phyloP scores from a whole-genome alignment of 306 rosid genomes.

The Cicer judaicum region DNA sequence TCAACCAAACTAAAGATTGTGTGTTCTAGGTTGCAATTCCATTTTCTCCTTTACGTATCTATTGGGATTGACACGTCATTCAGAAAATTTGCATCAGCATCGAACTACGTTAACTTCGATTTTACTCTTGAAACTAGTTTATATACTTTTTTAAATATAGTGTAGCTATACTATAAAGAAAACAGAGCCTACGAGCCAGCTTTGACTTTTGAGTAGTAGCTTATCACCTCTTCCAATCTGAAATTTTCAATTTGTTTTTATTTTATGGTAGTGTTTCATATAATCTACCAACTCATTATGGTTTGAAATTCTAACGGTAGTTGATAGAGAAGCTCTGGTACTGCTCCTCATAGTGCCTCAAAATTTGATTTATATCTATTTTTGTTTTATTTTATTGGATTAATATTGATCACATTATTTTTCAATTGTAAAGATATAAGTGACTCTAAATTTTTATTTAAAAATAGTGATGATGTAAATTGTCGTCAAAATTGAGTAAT shows the following conservation, averaged over 20 bases:
- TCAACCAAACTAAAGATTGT: background rate
- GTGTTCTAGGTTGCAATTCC: background rate
- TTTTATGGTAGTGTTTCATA: no score
- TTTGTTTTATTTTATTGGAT: no score
- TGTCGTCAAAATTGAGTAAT: no score
- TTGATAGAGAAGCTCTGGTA: no score
- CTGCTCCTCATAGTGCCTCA: no score
- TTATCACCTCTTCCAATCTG: slow-evolving; percentile 18
- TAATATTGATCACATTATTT: no score
- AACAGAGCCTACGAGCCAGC: background rate
- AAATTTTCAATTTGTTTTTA: slow-evolving; percentile 8
- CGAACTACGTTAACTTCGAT: slow-evolving; percentile 12
- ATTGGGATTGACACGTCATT: slow-evolving; percentile 35
- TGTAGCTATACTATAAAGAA: background rate
- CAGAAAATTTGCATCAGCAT: slow-evolving; percentile 12
- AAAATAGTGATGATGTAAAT: no score
- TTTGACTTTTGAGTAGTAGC: slow-evolving; percentile 46
- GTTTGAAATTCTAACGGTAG: no score
- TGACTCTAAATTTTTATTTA: no score
- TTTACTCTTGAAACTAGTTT: background rate
- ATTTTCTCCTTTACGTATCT: background rate
- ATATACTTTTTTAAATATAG: background rate
- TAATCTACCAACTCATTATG: no score
- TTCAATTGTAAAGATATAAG: no score
- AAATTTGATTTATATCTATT: no score